Base-by-base conservation (phyloP, 768 basidiomycete species). In the Pilatotrama ljubarskyi region DNA sequence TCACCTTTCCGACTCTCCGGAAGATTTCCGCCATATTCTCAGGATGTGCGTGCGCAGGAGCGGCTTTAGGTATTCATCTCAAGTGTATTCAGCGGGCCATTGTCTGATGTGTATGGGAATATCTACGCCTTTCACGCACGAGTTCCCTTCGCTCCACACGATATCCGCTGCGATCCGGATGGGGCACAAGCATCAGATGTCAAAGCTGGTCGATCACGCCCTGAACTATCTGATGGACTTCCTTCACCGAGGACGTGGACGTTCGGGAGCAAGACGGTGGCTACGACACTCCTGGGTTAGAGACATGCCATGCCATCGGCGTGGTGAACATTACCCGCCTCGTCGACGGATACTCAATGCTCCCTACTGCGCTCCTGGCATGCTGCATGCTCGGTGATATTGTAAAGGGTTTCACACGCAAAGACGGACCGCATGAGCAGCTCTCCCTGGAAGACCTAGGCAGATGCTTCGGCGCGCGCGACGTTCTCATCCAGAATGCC, bases 111-210 rank as follows among this genome's bases (percentile, higher is more conserved):
- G 3, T 35, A 7, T 11, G 1, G 15, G 10, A 32, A 2, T 36
- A 50, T 29, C n/a, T 50, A 22, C 48, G 3, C n/a, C n/a, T 22
- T 17, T n/a, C n/a, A n/a, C n/a, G n/a, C n/a, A n/a, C 15, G 35
- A 50, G 8, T 3, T 7, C 29, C 32, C 35, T n/a, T 37, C 50
- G 2, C 42, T 24, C 20, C 3, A 52, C 40, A 48, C n/a, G 40
- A 32, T 60, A 18, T 54, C 52, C 1, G 59, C 59, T 1, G 9
- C 15, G 5, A 46, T 51, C 18, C 41, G 60, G 5, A 10, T 61
- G 17, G 60, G 54, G 14, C 62, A 63, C 63, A 66, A 64, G 42
- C 64, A 66, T 42, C 43, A 61, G 15, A 42, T 64, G 22, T 37
- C 47, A 1, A 24, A 38, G 3, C 37, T 66, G 17, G 40, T 44